Evolutionary conservation across 2,329 filamentous ascomycete species (phyloP).

Genomic region (Ceratocystis papillata): DNA sequence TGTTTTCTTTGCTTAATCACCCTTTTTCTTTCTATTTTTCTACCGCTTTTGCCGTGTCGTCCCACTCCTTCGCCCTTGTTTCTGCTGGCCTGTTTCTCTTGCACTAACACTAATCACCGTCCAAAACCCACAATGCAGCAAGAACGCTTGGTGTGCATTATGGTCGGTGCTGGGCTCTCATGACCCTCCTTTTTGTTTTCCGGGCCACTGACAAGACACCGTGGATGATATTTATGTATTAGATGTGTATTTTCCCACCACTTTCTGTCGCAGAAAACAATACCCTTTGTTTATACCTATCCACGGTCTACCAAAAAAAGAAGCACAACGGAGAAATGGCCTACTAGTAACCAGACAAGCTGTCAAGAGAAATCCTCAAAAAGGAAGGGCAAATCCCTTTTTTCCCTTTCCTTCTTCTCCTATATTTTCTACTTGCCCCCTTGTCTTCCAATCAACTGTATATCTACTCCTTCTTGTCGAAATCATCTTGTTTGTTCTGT

Average conservation of each 20-base stretch:
- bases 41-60: neutral
- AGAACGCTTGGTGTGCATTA: neutral
- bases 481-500: neutral
- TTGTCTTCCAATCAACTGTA: too few species aligned
- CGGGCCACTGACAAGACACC: neutral
- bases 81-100: neutral
- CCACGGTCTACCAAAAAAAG: neutral
- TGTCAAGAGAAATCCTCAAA: too few species aligned
- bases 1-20: neutral
- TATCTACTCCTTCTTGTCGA: neutral
- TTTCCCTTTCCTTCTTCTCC: too few species aligned
- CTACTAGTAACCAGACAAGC: too few species aligned
- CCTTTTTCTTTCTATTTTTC: neutral
- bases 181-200: neutral
- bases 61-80: neutral
- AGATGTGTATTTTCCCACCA: neutral
- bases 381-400: too few species aligned
- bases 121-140: neutral
- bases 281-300: constrained; percentile 1
- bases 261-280: constrained; percentile 2
- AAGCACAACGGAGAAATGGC: neutral
- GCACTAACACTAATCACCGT: neutral
- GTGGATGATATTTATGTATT: neutral
- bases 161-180: constrained; percentile 1
- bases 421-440: too few species aligned